These are phyloP conservation scores for Cylindrotheca closterium DNA, from an alignment of 108 stramenopile species.

Conservation along the genomic window DNA sequence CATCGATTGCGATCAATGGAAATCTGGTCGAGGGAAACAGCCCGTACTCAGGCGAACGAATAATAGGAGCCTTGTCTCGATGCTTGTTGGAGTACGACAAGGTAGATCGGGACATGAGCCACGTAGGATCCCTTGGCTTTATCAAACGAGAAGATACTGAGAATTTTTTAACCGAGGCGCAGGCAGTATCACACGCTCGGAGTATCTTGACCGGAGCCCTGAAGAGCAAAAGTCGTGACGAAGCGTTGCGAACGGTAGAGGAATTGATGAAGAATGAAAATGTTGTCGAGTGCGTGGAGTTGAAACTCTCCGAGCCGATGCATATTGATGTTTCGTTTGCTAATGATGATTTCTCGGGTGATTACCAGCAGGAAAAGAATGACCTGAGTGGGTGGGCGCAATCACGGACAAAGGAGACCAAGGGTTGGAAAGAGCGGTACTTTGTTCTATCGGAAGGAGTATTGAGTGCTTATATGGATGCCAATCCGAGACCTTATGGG, in stretches of 20 bases:
- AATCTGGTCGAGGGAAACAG: slow-evolving; percentile 46
- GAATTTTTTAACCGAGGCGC: slow-evolving; percentile 43
- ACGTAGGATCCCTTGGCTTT: not conserved
- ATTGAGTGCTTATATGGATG: slow-evolving; percentile 59
- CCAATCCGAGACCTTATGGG: slow-evolving; percentile 52
- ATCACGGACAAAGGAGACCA: slow-evolving; percentile 28
- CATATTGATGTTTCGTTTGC: slow-evolving; percentile 52
- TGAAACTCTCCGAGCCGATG: slow-evolving; percentile 25
- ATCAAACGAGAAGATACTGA: slow-evolving; percentile 23
- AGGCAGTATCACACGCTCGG: slow-evolving; percentile 75
- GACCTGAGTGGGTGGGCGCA: slow-evolving; percentile 34
- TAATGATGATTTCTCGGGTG: slow-evolving; percentile 39
- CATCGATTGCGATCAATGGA: slow-evolving; percentile 76
- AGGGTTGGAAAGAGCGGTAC: slow-evolving; percentile 55
- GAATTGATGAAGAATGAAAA: slow-evolving; percentile 55
- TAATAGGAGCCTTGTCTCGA: slow-evolving; percentile 71
- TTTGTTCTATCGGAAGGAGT: slow-evolving; percentile 60
- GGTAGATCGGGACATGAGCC: slow-evolving; percentile 11
- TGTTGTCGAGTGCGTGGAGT: slow-evolving; percentile 28
- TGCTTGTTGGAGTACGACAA: slow-evolving; percentile 65
- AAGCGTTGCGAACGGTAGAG: slow-evolving; percentile 60
- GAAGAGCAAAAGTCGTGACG: slow-evolving; percentile 50
- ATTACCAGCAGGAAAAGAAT: slow-evolving; percentile 15
- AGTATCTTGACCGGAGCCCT: slow-evolving; percentile 68
- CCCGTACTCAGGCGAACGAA: slow-evolving; percentile 64